Conservation (phyloP, 345 rosid genomes). For the Noccaea bulbosa region DNA sequence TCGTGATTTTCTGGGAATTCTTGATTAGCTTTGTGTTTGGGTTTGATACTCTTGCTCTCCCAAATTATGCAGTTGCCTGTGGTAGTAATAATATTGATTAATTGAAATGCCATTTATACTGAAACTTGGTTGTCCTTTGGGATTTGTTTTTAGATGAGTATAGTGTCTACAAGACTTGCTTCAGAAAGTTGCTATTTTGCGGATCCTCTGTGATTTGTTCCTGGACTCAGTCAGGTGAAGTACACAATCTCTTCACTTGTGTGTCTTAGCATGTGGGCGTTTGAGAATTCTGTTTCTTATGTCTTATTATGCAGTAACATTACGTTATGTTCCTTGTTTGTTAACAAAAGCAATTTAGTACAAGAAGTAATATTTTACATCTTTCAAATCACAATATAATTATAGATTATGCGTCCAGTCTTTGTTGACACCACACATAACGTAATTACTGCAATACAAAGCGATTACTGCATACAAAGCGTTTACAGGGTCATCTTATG, state of each 20-base stretch:
- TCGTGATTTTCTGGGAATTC: slow-evolving; percentile 2
- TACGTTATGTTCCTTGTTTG: background rate
- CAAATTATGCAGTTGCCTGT: slow-evolving; percentile 6
- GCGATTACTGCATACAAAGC: background rate
- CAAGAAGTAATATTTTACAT: background rate
- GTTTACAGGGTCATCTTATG: background rate
- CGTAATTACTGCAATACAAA: background rate
- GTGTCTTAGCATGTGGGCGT: background rate
- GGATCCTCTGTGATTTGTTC: slow-evolving; percentile 47
- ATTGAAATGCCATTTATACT: slow-evolving; percentile 9
- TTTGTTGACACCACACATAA: slow-evolving; percentile 8
- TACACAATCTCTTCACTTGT: slow-evolving; percentile 31
- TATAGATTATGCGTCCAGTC: background rate
- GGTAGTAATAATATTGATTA: slow-evolving; percentile 16
- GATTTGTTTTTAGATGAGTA: slow-evolving; percentile 60
- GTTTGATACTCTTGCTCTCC: background rate
- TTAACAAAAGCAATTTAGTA: background rate
- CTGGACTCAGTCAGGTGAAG: slow-evolving; percentile 54
- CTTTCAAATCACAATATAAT: background rate
- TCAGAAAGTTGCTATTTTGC: slow-evolving; percentile 55
- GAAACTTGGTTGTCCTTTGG: slow-evolving; percentile 39
- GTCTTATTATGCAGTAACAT: background rate
- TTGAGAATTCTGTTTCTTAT: no score
- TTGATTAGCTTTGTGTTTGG: background rate
- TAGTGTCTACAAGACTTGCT: slow-evolving; percentile 66